These are phyloP conservation scores for Chimonanthus praecox DNA, from an alignment of 164 flowering plant genomes.

Conservation along the genomic window DNA sequence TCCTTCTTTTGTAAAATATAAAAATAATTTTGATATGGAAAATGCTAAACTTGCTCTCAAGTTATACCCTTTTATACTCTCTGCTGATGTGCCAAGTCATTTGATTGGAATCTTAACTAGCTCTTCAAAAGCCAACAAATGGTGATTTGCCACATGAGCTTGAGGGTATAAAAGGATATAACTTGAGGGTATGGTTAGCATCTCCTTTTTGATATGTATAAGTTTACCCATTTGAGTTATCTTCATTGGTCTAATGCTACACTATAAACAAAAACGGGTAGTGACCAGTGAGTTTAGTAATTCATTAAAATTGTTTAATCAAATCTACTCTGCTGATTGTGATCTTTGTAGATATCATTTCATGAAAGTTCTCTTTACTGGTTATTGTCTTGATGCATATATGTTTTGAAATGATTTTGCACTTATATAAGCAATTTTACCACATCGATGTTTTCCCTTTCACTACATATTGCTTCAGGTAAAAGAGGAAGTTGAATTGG, in stretches of 20 bases:
- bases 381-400: not conserved
- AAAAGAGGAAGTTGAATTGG: constrained; percentile 33
- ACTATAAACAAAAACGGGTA: not conserved
- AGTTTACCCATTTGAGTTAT: not conserved
- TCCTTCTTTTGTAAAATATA: too few species aligned
- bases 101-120: too few species aligned
- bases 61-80: too few species aligned
- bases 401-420: too few species aligned
- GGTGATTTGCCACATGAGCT: too few species aligned
- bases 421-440: not conserved
- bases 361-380: not conserved
- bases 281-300: not conserved
- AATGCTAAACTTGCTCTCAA: too few species aligned
- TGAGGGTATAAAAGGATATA: too few species aligned
- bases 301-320: not conserved
- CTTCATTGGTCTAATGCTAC: not conserved
- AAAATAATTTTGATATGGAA: not conserved
- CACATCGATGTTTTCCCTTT: not conserved
- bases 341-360: too few species aligned
- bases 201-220: too few species aligned
- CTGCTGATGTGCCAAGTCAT: too few species aligned
- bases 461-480: constrained; percentile 17
- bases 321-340: not conserved
- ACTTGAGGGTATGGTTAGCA: too few species aligned
- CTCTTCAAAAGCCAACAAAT: too few species aligned